These are phyloP conservation scores for Poa annua DNA, from an alignment of 176 grass and related monocot genomes.

Conservation along the genomic window DNA sequence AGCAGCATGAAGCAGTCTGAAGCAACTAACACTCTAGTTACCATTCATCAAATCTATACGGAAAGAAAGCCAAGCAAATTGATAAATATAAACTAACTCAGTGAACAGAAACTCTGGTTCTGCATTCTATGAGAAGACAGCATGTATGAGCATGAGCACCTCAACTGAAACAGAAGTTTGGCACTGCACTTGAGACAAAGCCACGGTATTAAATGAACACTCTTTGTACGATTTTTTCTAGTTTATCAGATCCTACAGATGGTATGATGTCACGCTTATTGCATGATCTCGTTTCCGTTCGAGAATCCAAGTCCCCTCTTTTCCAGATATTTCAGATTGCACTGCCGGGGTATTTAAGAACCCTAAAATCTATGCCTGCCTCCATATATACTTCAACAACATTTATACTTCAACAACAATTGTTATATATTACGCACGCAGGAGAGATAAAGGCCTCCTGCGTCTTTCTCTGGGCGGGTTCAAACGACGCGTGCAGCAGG, in stretches of 20 bases:
- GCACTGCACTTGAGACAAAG: not conserved
- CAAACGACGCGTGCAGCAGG: too few relatives aligned
- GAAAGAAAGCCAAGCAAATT: slow-evolving; percentile 10
- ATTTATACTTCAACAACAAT: too few relatives aligned
- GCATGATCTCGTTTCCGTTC: not conserved
- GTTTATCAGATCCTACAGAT: not conserved
- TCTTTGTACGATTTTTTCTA: not conserved
- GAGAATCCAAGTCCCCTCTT: too few relatives aligned
- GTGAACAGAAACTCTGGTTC: not conserved
- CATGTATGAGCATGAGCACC: not conserved
- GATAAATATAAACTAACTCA: not conserved
- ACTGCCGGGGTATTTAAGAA: too few relatives aligned
- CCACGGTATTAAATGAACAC: not conserved
- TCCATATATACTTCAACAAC: too few relatives aligned
- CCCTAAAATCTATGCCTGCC: too few relatives aligned
- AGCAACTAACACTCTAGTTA: slow-evolving; percentile 17
- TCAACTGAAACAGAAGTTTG: slow-evolving; percentile 12
- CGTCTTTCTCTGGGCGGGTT: too few relatives aligned
- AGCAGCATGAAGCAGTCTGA: not conserved
- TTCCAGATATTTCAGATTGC: too few relatives aligned
- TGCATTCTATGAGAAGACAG: slow-evolving; percentile 20
- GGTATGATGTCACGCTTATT: not conserved
- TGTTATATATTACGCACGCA: too few relatives aligned
- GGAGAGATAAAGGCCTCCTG: too few relatives aligned
- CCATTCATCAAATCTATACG: not conserved